phyloP scores from a whole-genome alignment of 2,329 filamentous ascomycete species.

The Huntiella savannae region DNA sequence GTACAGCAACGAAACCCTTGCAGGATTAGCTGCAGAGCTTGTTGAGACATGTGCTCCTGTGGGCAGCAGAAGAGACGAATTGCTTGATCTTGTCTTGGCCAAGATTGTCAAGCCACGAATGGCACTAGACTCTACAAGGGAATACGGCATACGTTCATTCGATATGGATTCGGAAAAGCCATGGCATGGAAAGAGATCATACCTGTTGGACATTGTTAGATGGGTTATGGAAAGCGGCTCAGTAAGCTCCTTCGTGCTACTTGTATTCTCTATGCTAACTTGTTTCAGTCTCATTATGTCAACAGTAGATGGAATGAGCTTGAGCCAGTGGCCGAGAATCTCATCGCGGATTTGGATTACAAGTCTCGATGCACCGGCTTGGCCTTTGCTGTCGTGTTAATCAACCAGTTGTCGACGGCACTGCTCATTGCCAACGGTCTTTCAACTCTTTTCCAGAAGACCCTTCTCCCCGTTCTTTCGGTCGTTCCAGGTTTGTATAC shows the following conservation, averaged over 20 bases:
- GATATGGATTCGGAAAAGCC: constrained; percentile 7
- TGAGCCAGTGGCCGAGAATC: constrained; percentile 48
- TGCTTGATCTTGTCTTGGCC: constrained; percentile 3
- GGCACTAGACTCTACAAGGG: neutral
- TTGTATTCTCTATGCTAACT: neutral
- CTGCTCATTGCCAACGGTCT: constrained; percentile 46
- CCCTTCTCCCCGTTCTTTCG: constrained; percentile 51
- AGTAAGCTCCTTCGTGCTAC: neutral
- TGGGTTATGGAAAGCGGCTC: constrained; percentile 11
- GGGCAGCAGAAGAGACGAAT: neutral
- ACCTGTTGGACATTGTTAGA: constrained; percentile 5
- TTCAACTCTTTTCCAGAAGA: constrained; percentile 46
- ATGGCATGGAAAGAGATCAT: constrained; percentile 5
- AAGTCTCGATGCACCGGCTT: constrained; percentile 37
- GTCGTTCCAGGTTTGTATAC: constrained; percentile 62
- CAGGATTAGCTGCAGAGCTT: neutral
- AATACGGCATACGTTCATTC: neutral
- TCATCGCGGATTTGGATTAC: constrained; percentile 44
- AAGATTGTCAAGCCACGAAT: constrained; percentile 3
- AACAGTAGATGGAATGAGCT: constrained; percentile 46
- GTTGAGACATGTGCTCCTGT: neutral
- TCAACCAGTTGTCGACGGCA: constrained; percentile 30
- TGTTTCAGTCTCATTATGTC: constrained; percentile 23
- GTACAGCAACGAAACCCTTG: neutral
- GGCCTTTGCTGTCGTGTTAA: constrained; percentile 31